Conservation (phyloP, 108 stramenopile genomes). For the Pseudonitzschia delicatissima region DNA sequence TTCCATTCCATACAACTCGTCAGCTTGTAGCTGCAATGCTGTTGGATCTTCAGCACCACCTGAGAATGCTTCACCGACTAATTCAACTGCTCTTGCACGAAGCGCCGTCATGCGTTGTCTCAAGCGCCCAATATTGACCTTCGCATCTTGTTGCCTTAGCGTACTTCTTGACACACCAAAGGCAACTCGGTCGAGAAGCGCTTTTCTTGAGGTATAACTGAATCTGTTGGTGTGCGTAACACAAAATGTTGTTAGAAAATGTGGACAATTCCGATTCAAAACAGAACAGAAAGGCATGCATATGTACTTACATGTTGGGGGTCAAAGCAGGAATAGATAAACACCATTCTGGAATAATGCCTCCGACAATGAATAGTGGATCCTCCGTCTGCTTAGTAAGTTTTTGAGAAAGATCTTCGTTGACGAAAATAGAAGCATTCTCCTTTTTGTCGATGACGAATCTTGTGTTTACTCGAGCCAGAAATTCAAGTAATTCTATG, state of each 20-base stretch:
- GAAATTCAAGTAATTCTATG: conserved; percentile 35
- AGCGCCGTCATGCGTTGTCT: conserved; percentile 48
- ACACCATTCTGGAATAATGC: conserved; percentile 46
- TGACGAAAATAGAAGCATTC: conserved; percentile 17
- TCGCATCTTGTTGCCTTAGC: conserved; percentile 46
- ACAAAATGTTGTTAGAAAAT: background rate
- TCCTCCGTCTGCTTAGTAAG: conserved; percentile 43
- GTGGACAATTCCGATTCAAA: background rate
- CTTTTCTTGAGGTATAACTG: conserved; percentile 36
- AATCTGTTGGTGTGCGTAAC: conserved; percentile 15
- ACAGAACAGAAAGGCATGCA: background rate
- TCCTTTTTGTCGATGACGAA: background rate
- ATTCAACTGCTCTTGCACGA: conserved; percentile 46
- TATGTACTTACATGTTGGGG: conserved; percentile 29
- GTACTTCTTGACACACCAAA: conserved; percentile 48
- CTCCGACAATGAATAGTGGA: conserved; percentile 40
- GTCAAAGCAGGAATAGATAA: conserved; percentile 32
- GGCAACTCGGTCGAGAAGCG: conserved; percentile 39
- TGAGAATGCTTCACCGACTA: conserved; percentile 53
- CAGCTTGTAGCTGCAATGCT: conserved; percentile 53
- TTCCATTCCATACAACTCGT: conserved; percentile 59
- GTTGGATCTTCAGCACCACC: conserved; percentile 58
- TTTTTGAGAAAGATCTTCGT: conserved; percentile 38
- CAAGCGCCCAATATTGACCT: conserved; percentile 39
- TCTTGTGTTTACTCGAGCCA: conserved; percentile 10